Percentiles rank a stretch among this genome's conserved stretches.
These are phyloP conservation scores for Raphanus raphanistrum DNA, from an alignment of 345 rosid species.

Conservation along the genomic window DNA sequence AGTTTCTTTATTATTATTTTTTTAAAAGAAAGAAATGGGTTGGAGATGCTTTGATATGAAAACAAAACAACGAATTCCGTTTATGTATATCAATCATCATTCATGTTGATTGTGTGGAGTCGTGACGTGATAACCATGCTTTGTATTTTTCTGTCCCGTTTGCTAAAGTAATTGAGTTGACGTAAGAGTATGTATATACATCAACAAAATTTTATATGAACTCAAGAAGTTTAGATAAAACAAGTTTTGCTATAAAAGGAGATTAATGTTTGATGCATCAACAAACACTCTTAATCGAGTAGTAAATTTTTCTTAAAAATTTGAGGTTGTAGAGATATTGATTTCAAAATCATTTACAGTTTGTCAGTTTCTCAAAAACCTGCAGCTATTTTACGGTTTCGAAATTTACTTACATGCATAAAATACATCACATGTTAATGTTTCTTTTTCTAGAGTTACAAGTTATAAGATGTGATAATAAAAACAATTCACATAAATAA, in stretches of 20 bases:
- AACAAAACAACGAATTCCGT: background rate
- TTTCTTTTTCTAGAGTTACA: background rate
- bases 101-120: conserved; percentile 25
- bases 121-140: conserved; percentile 28
- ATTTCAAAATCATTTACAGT: background rate
- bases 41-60: background rate
- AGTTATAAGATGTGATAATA: background rate
- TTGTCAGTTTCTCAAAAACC: background rate
- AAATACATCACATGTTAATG: background rate
- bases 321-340: background rate
- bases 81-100: conserved; percentile 8
- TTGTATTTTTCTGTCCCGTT: conserved; percentile 5
- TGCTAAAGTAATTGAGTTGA: background rate
- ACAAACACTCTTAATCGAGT: background rate
- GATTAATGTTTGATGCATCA: background rate
- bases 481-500: background rate
- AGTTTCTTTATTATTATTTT: background rate
- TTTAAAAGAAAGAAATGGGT: background rate
- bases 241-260: background rate
- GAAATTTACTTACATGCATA: background rate
- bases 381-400: background rate
- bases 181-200: background rate
- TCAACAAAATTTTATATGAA: background rate
- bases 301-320: background rate
- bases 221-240: background rate